Base-by-base conservation (phyloP, 2,329 filamentous ascomycete genomes). In the Onygenales sp. region DNA sequence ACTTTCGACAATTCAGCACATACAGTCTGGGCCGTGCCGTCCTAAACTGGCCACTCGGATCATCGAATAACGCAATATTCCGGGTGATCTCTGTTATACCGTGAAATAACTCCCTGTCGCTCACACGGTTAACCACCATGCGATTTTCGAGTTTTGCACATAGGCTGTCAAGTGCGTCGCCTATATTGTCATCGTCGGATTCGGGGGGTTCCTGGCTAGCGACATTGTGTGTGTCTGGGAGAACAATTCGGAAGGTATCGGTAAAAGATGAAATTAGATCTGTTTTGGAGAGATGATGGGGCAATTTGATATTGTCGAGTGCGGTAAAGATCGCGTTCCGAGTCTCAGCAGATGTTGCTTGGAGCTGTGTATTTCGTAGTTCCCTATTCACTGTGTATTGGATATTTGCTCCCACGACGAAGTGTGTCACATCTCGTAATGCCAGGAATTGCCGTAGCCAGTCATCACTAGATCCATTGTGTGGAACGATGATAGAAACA, bases 371-470 rank as follows among this genome's bases (percentile, higher is more conserved):
- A 58, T 70, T 64, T n/a, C 62, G 60, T 4, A 60, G 66, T 46
- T 70, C 70, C 47, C 62, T 57, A 49, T 70, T 68, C 10, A 67
- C 65, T 2, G 61, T 57, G 53, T 70, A 68, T 44, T 74, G 70
- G 31, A 74, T 53, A 1, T 67, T 71, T 10, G 70, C 70, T 10
- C 65, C 70, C 7, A 72, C 64, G 2, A 71, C 62, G 51, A 70
- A 73, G 10, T 69, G 66, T 0, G 68, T 65, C 7, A 72, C 60
- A 59, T 74, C 71, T 54, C 69, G 61, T 9, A 74, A 62, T 0
- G 71, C 64, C 4, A 73, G 59, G 47, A 71, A 70, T 49, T 72
- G 68, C 4, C 65, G 52, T 9, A 74, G 58, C 71, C 71, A 74
- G 53, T 63, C 56, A n/a, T 55, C 62, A n/a, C 62, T 55, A 11